Base-by-base conservation (phyloP, 2,329 filamentous ascomycete genomes). In the Colletotrichum sp. region DNA sequence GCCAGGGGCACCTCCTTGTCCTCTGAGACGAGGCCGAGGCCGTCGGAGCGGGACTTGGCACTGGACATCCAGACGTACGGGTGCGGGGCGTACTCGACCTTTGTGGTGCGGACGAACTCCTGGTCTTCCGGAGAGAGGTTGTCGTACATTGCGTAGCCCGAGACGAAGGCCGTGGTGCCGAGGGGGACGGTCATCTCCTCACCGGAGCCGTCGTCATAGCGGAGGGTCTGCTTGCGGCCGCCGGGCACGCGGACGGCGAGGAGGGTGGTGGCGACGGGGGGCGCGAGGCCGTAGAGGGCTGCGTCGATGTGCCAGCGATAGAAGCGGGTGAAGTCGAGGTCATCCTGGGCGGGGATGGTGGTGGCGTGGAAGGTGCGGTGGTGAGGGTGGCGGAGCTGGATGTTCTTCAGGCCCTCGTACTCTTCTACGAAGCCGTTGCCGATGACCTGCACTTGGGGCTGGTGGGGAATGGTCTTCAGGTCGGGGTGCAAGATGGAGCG, bases 271-370 rank as follows among this genome's bases (percentile, higher is more conserved):
- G 93, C 94, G 30, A 92, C 89, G 3, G 94, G 94, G 5, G 94
- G 94, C n/a, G 94, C 91, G 8, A 95, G 89, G 21, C 91, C 93
- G 81, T 96, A 96, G 8, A 96, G 86, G 2, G 94, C 94, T 5
- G 94, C 94, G 80, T 96, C 94, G 70, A 96, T 95, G 82, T 96
- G 94, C 94, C 94, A 96, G 75, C 94, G 88, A 85, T 95, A 96
- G 85, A 95, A 92, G 85, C 85, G 86, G 5, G 89, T 90, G 75
- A 81, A 88, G 79, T 85, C 85, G 24, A 88, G 83, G 76, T 90
- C 89, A n/a, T 89, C 87, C 9, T 84, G 83, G 16, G 84, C 85
- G 0, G 93, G 89, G 77, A 96, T 91, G 24, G 86, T 82, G 7
- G 91, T 90, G 68, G 91, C 90, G 83, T 96, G 94, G 84, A 96